Evolutionary conservation across 164 flowering plant species (phyloP), one percentile per base, ranked within the genome.

Genomic region (Buxus sempervirens): DNA sequence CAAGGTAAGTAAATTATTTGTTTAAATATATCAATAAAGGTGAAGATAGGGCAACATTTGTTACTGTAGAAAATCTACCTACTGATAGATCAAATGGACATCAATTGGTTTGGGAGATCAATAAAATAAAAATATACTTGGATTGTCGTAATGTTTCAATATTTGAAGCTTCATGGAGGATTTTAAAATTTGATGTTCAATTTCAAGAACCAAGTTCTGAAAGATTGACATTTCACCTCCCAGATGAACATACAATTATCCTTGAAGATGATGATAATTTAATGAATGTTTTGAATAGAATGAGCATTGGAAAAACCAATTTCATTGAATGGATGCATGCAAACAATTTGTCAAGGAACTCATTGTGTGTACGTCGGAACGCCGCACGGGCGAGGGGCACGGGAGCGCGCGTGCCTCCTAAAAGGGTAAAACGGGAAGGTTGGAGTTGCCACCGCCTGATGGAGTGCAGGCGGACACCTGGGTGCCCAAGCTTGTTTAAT

Each of bases 121-220:
- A 65, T 21, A 45, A 65, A 16, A 18, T 62, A 0, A 45, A 62
- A 12, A 41, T 22, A 13, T 45, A 41, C 9, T 20, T 62, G 54
- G 64, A 61, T n/a, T 61, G 53, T 42, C 54, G 54, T 23, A 62
- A 73, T 36, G 18, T 73, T 5, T 73, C 72, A 10, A 25, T 71
- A 1, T 32, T 8, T 23, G 67, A 73, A 51, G 71, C 75, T 13
- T 54, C 14, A 13, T 67, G 72, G 72, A 61, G 71, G 23, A 62
- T 62, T 6, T 67, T 73, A 23, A 9, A 28, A 12, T 73, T 60
- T 55, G 63, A 54, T 4, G 36, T 63, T 5, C 71, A 73, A 10
- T 42, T 51, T 42, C 1, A 61, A 57, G 3, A 24, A 5, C 71
- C 62, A 9, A 0, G 38, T 7, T 58, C 62, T 9, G 57, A 36